Conservation (phyloP, 768 basidiomycete species). For the Dioszegia crocea region DNA sequence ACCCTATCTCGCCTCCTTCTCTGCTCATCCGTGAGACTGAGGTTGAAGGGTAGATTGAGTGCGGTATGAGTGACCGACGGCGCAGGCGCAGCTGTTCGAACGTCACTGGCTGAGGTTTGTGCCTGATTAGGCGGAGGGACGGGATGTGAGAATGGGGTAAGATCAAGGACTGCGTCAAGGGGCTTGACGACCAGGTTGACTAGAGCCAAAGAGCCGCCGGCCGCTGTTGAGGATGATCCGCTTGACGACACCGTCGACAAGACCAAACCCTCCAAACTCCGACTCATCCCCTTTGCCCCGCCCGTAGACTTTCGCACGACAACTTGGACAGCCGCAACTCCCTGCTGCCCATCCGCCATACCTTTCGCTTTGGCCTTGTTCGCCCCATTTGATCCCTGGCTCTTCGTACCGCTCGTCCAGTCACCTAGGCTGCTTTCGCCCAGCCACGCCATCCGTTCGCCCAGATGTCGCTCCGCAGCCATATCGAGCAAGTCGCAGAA, state of each 20-base stretch:
- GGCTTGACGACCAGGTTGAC: slow-evolving; percentile 7
- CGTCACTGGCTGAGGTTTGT: slow-evolving; percentile 17
- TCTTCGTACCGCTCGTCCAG: slow-evolving; percentile 11
- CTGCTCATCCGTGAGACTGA: slow-evolving; percentile 76
- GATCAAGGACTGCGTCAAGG: slow-evolving; percentile 7
- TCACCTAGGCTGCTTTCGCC: slow-evolving; percentile 21
- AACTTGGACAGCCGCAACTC: slow-evolving; percentile 64
- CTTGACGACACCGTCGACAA: background rate
- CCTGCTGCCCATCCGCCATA: background rate
- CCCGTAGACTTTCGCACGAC: slow-evolving; percentile 44
- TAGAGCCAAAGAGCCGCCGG: too few relatives aligned
- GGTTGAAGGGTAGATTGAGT: slow-evolving; percentile 77
- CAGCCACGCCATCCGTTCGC: slow-evolving; percentile 49
- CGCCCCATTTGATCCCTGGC: slow-evolving; percentile 13
- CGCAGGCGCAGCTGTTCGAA: slow-evolving; percentile 18
- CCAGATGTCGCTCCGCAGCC: slow-evolving; percentile 58
- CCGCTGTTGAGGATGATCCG: too few relatives aligned
- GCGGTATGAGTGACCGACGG: slow-evolving; percentile 56
- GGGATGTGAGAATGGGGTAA: slow-evolving; percentile 21
- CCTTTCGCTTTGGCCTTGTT: background rate
- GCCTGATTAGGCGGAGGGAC: slow-evolving; percentile 36
- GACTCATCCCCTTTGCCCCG: slow-evolving; percentile 43
- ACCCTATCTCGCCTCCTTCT: slow-evolving; percentile 73
- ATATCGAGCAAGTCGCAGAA: slow-evolving; percentile 78
- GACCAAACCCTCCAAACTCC: slow-evolving; percentile 27